Base-by-base conservation (phyloP, 768 basidiomycete species). In the Hebeloma cylindrosporum region DNA sequence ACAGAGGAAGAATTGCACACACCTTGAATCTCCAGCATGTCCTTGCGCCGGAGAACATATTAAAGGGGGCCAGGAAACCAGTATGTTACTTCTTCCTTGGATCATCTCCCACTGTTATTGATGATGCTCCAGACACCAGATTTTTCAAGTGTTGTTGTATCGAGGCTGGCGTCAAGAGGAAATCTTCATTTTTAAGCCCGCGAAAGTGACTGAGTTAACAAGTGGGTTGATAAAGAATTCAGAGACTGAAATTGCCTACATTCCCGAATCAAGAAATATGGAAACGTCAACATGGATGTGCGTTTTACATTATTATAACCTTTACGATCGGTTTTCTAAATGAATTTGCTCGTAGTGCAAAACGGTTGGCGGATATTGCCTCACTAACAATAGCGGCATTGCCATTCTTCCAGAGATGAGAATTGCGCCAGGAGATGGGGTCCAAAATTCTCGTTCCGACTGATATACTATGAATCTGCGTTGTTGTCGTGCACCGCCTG, bases 281-380 rank as follows among this genome's bases (percentile, higher is more conserved):
- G 45, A 41, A 42, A 39, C 44, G 58, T 66, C 42, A 64, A 61
- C 52, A 60, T 63, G 60, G 56, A 62, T 49, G 63, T 66, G 47
- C 25, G 60, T 59, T 17, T 50, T 51, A 23, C 40, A 30, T 48
- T 34, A 39, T n/a, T n/a, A 50, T 48, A 27, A 48, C 47, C 41
- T 51, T 59, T 40, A 17, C 37, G 25, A 36, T 53, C 29, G 28
- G 30, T 43, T 40, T 30, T 45, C 35, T 51, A 53, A 47, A 34
- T 51, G 33, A 59, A 46, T 33, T 51, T 53, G 37, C 49, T 53
- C 21, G 32, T 45, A 66, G 63, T 57, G 52, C 33, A 50, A 46
- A 54, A 34, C 60, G 31, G 13, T 51, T 62, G 44, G 52, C 53
- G 7, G 52, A 60, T 39, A 59, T 64, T 48, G 26, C 34, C 51